phyloP scores from a whole-genome alignment of 768 basidiomycete genomes.

The Pleurotus platypus region DNA sequence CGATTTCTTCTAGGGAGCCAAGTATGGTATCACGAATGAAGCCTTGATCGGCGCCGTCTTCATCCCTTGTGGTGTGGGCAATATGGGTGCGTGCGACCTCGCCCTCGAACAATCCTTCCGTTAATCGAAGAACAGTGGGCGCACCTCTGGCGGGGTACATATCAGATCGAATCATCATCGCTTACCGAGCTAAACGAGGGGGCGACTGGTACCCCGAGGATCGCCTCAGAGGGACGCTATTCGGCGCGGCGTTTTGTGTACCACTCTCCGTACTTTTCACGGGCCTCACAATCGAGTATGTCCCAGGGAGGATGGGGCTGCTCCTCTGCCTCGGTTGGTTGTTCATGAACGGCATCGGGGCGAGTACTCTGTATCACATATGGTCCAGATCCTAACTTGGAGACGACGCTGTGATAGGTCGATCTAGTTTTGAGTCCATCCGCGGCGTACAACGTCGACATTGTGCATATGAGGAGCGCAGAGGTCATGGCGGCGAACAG shows the following conservation, averaged over 20 bases:
- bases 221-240: conserved; percentile 37
- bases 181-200: conserved; percentile 33
- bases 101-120: background rate
- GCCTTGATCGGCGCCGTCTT: conserved; percentile 38
- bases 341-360: conserved; percentile 60
- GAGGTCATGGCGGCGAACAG: conserved; percentile 42
- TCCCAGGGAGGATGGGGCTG: conserved; percentile 41
- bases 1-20: conserved; percentile 30
- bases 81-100: conserved; percentile 27
- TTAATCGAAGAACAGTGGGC: conserved; percentile 31
- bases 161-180: conserved; percentile 37
- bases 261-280: conserved; percentile 40
- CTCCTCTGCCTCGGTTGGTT: conserved; percentile 49
- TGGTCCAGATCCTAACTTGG: too few relatives aligned
- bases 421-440: conserved; percentile 42
- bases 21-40: conserved; percentile 38
- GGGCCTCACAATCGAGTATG: conserved; percentile 35
- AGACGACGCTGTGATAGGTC: conserved; percentile 27
- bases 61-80: conserved; percentile 37
- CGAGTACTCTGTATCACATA: background rate
- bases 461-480: conserved; percentile 45
- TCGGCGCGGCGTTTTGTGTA: conserved; percentile 33
- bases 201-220: conserved; percentile 52
- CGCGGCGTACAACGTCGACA: conserved; percentile 44
- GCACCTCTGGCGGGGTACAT: conserved; percentile 42